Evolutionary conservation across 306 rosid genomes (phyloP).

Genomic region (Datisca glomerata): DNA sequence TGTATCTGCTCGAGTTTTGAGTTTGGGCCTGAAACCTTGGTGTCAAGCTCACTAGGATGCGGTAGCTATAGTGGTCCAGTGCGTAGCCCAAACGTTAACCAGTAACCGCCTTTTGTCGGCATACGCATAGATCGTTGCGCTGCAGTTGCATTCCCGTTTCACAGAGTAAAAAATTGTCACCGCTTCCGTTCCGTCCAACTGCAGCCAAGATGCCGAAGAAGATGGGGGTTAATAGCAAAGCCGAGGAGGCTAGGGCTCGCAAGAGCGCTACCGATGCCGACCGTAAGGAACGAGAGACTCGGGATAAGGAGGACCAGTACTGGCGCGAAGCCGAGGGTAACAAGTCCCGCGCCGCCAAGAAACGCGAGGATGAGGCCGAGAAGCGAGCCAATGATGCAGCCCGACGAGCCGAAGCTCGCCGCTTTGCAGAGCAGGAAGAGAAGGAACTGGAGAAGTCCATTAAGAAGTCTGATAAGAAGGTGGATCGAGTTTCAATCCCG

Average conservation of each 20-base stretch:
- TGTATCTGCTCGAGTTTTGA: no score
- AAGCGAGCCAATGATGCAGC: conserved; percentile 72
- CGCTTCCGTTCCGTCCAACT: no score
- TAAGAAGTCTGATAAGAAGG: conserved; percentile 82
- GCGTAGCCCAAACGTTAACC: no score
- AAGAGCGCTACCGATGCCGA: conserved; percentile 57
- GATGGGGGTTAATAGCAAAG: conserved; percentile 85
- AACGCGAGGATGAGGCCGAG: conserved; percentile 87
- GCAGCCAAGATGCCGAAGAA: conserved; percentile 76
- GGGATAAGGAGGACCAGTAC: conserved; percentile 60
- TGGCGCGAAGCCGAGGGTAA: conserved; percentile 90
- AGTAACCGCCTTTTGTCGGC: no score
- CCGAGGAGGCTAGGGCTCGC: conserved; percentile 84
- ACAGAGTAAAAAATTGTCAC: no score
- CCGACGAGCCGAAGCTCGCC: conserved; percentile 76
- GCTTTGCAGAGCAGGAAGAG: conserved; percentile 81
- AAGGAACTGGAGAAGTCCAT: conserved; percentile 63
- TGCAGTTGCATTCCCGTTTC: no score
- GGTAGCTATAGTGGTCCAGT: no score
- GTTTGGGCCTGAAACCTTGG: no score
- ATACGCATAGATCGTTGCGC: no score
- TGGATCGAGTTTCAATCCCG: conserved; percentile 59
- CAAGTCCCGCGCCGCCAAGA: conserved; percentile 84
- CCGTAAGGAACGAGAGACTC: conserved; percentile 56
- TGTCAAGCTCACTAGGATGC: no score